Evolutionary conservation across 768 basidiomycete genomes (phyloP).

Genomic region (Flagelloscypha sp.): DNA sequence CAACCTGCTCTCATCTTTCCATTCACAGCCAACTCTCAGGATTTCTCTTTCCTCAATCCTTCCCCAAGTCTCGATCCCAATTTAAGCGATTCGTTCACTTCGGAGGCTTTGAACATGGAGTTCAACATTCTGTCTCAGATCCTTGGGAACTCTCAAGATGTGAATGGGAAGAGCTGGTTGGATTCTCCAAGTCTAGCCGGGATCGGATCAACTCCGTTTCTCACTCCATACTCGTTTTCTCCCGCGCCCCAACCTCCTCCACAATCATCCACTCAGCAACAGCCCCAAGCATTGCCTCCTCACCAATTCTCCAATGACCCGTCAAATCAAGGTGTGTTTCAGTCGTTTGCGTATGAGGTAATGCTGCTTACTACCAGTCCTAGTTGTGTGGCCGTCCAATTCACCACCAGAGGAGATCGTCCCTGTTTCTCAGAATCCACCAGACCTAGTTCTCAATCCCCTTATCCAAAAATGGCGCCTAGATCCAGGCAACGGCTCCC

Average conservation of each 20-base stretch:
- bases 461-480: too few species aligned
- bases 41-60: too few species aligned
- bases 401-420: too few species aligned
- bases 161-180: too few species aligned
- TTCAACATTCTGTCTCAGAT: conserved; percentile 93
- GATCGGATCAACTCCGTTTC: conserved; percentile 30
- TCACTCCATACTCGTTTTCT: conserved; percentile 35
- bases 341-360: too few species aligned
- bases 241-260: conserved; percentile 32
- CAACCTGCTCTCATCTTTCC: conserved; percentile 55
- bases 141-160: conserved; percentile 76
- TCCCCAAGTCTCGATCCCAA: conserved; percentile 58
- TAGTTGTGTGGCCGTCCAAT: too few species aligned
- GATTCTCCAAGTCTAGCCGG: conserved; percentile 54
- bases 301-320: conserved; percentile 25
- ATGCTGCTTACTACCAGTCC: too few species aligned
- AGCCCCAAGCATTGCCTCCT: conserved; percentile 14
- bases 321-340: too few species aligned
- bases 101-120: conserved; percentile 88
- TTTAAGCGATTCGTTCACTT: conserved; percentile 67
- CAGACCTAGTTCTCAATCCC: too few species aligned
- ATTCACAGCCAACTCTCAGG: too few species aligned
- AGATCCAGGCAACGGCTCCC: too few species aligned
- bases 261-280: conserved; percentile 28
- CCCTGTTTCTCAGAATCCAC: too few species aligned